These are phyloP conservation scores for Aphanomyces invadans DNA, from an alignment of 352 stramenopile species.

Conservation along the genomic window DNA sequence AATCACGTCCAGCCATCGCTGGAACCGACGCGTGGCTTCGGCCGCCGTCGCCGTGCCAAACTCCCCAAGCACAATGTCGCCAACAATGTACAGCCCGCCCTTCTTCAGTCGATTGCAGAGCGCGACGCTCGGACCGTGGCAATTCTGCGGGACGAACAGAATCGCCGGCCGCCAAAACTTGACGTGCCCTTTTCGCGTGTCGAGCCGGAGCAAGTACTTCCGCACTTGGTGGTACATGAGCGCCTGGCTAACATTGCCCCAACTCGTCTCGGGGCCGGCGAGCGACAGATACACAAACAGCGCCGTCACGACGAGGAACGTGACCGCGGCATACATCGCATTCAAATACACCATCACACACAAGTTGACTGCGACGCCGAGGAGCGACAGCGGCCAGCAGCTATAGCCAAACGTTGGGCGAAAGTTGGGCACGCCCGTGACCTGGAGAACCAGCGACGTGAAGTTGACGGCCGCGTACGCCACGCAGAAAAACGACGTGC, in stretches of 20 bases:
- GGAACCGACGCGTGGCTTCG: conserved; percentile 34
- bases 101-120: conserved; percentile 79
- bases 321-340: conserved; percentile 46
- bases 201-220: conserved; percentile 68
- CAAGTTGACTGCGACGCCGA: conserved; percentile 49
- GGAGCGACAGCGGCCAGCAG: conserved; percentile 54
- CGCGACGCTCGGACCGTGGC: conserved; percentile 34
- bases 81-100: conserved; percentile 66
- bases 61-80: conserved; percentile 40
- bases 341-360: conserved; percentile 74
- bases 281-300: conserved; percentile 69
- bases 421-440: conserved; percentile 76
- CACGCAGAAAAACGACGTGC: conserved; percentile 76
- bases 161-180: conserved; percentile 78
- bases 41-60: conserved; percentile 31
- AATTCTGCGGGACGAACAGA: conserved; percentile 46
- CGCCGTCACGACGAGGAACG: conserved; percentile 40
- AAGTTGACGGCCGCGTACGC: conserved; percentile 68
- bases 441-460: conserved; percentile 62
- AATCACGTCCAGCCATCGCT: conserved; percentile 33
- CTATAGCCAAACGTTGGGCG: conserved; percentile 62
- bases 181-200: conserved; percentile 52
- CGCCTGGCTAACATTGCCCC: conserved; percentile 76
- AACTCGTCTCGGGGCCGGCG: conserved; percentile 38
- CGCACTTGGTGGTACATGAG: conserved; percentile 80